Evolutionary conservation across 306 rosid genomes (phyloP).

Genomic region (Betula pendula): DNA sequence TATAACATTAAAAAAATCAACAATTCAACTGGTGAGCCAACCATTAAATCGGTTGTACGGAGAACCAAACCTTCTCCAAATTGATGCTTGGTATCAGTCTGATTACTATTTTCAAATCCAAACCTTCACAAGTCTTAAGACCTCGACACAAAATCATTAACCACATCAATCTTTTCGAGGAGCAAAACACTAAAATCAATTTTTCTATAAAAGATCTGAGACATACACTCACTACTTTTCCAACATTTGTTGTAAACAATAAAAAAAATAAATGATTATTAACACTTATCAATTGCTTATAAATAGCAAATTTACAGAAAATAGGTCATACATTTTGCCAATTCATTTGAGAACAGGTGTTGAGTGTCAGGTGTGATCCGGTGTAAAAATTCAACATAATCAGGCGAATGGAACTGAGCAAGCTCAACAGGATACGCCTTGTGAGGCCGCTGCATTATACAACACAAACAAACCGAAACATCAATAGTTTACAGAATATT

Average conservation of each 20-base stretch:
- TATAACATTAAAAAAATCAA: too few species aligned
- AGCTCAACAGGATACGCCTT: conserved; percentile 99
- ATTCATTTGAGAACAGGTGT: conserved; percentile 71
- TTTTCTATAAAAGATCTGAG: not conserved
- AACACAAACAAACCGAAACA: conserved; percentile 20
- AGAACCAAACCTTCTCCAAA: not conserved
- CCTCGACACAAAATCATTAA: not conserved
- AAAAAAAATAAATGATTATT: not conserved
- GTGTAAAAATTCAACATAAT: conserved; percentile 90
- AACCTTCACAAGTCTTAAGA: not conserved
- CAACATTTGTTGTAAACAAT: not conserved
- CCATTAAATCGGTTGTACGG: not conserved
- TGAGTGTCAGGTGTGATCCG: conserved; percentile 89
- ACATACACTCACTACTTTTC: not conserved
- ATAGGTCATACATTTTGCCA: conserved; percentile 61
- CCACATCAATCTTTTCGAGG: not conserved
- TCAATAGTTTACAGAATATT: not conserved
- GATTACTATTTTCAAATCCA: not conserved
- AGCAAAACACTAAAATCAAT: not conserved
- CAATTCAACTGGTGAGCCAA: too few species aligned
- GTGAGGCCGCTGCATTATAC: conserved; percentile 84
- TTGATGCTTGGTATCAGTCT: not conserved
- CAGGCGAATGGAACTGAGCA: conserved; percentile 96
- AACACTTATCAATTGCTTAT: not conserved
- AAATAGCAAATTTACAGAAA: not conserved